These are phyloP conservation scores for Lophiostoma macrostomum DNA, from an alignment of 495 filamentous ascomycete species.

Conservation along the genomic window DNA sequence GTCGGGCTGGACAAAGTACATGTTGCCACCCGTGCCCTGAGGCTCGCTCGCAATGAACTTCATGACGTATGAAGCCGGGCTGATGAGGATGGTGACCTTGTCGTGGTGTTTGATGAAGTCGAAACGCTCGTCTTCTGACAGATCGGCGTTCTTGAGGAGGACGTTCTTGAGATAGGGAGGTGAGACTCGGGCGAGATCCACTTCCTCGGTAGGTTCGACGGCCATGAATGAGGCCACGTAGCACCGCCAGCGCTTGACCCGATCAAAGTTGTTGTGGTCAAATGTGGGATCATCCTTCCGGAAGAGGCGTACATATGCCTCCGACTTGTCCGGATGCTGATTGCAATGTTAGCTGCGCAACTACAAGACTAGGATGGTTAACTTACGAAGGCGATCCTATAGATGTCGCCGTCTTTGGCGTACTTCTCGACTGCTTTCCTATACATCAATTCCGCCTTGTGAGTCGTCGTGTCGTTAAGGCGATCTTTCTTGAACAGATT, in stretches of 20 bases:
- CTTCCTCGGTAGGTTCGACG: conserved; percentile 84
- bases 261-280: conserved; percentile 51
- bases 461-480: conserved; percentile 75
- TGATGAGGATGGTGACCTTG: conserved; percentile 22
- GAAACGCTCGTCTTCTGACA: conserved; percentile 39
- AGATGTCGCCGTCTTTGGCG: conserved; percentile 86
- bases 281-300: conserved; percentile 80
- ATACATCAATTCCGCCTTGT: conserved; percentile 77
- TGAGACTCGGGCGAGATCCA: conserved; percentile 60
- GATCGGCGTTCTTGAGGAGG: conserved; percentile 56
- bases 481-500: conserved; percentile 79
- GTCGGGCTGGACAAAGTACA: conserved; percentile 21
- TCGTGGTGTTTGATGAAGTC: conserved; percentile 26
- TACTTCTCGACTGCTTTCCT: conserved; percentile 82
- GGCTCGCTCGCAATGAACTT: conserved; percentile 18
- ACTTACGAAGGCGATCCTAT: conserved; percentile 80
- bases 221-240: conserved; percentile 89
- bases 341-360: neutral
- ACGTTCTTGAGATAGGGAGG: conserved; percentile 72
- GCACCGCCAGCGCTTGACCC: conserved; percentile 74
- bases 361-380: too few relatives aligned
- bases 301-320: conserved; percentile 65
- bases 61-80: conserved; percentile 14
- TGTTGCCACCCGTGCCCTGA: conserved; percentile 5
- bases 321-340: conserved; percentile 47